Percentiles rank a stretch among this genome's conserved stretches.
phyloP scores from a whole-genome alignment of 169 alveolate species.

The Besnoitia besnoiti region DNA sequence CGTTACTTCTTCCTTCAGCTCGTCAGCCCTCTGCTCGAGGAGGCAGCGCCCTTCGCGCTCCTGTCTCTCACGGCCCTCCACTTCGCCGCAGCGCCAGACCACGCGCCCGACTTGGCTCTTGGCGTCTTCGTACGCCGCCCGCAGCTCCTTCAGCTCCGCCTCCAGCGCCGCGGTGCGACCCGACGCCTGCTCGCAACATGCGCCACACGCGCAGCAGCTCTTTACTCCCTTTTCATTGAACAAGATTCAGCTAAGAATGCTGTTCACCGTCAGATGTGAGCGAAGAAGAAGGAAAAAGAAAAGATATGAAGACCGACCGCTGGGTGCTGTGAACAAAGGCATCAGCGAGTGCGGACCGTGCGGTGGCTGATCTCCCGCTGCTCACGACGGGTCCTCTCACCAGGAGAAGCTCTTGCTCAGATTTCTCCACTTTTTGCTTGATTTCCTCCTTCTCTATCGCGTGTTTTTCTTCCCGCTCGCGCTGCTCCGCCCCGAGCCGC shows the following conservation, averaged over 20 bases:
- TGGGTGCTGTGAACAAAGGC: too few species aligned
- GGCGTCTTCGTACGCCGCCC: neutral
- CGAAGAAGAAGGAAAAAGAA: neutral
- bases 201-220: neutral
- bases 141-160: constrained; percentile 7
- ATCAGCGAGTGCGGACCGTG: neutral
- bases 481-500: neutral
- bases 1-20: neutral
- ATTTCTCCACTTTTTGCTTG: neutral
- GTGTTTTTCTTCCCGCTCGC: neutral
- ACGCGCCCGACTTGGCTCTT: neutral
- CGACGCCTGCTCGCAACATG: neutral
- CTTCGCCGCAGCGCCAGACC: constrained; percentile 6
- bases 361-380: neutral
- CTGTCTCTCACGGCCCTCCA: neutral
- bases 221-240: too few species aligned
- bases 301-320: neutral
- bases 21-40: neutral
- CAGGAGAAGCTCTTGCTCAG: constrained; percentile 1
- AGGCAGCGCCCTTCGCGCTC: constrained; percentile 21
- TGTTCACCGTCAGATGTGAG: neutral
- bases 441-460: neutral
- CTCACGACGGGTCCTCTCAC: neutral
- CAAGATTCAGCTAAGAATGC: too few species aligned
- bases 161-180: neutral